These are phyloP conservation scores for Amylostereum areolatum DNA, from an alignment of 1,284 basidiomycete species.

Conservation along the genomic window DNA sequence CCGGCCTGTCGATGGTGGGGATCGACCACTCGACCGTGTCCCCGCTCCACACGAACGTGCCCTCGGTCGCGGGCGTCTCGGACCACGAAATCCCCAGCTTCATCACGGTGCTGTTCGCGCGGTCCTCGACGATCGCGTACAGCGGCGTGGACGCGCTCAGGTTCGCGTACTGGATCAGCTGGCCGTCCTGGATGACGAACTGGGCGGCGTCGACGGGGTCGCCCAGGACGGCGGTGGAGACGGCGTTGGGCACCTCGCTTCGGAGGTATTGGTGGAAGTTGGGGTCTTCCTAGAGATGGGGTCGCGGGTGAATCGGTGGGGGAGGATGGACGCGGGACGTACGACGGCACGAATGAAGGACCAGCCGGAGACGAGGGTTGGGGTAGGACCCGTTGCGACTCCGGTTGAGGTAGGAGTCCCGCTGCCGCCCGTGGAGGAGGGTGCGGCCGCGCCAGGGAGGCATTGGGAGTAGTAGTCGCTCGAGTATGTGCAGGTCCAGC, in stretches of 20 bases:
- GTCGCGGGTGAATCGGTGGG: not conserved
- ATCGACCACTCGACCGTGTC: slow-evolving; percentile 52
- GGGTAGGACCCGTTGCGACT: slow-evolving; percentile 27
- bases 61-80: slow-evolving; percentile 35
- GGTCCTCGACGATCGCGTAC: slow-evolving; percentile 45
- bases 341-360: slow-evolving; percentile 61
- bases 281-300: slow-evolving; percentile 39
- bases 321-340: slow-evolving; percentile 16
- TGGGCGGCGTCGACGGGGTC: slow-evolving; percentile 43
- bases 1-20: slow-evolving; percentile 39
- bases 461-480: slow-evolving; percentile 47
- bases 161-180: slow-evolving; percentile 42
- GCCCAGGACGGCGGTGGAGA: slow-evolving; percentile 45
- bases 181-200: slow-evolving; percentile 48
- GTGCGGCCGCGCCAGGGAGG: slow-evolving; percentile 7
- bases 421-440: slow-evolving; percentile 15
- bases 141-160: slow-evolving; percentile 26
- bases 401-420: slow-evolving; percentile 28
- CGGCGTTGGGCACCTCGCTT: slow-evolving; percentile 38
- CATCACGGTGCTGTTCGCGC: slow-evolving; percentile 37
- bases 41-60: slow-evolving; percentile 47
- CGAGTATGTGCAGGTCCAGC: slow-evolving; percentile 40
- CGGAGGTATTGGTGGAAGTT: slow-evolving; percentile 64
- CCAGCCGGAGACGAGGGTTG: slow-evolving; percentile 44
- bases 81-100: slow-evolving; percentile 48